These are phyloP conservation scores for Mycosarcoma mackinlayi DNA, from an alignment of 1,284 basidiomycete genomes.

Conservation along the genomic window DNA sequence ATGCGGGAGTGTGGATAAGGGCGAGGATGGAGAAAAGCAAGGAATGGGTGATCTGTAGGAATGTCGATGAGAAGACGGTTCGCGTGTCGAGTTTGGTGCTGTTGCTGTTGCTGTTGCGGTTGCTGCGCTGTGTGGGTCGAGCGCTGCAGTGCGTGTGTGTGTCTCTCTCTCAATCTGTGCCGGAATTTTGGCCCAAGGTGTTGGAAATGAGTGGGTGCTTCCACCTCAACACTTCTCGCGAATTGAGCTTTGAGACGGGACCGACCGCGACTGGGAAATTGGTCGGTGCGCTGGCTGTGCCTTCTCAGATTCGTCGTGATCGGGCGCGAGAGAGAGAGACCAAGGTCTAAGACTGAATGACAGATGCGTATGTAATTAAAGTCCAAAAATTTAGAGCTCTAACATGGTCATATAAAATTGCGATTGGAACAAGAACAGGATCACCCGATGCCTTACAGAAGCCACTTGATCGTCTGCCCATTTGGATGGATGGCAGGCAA, in stretches of 20 bases:
- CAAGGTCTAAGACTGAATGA: slow-evolving; percentile 1
- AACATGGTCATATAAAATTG: too few relatives aligned
- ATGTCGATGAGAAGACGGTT: slow-evolving; percentile 8
- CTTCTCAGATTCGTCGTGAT: slow-evolving; percentile 22
- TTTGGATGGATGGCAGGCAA: background rate
- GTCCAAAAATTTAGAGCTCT: background rate
- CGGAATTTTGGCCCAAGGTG: background rate
- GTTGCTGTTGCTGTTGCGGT: background rate
- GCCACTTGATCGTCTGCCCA: too few relatives aligned
- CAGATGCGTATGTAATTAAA: slow-evolving; percentile 15
- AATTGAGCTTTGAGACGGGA: slow-evolving; percentile 13
- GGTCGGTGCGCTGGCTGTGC: slow-evolving; percentile 40
- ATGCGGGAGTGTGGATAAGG: background rate
- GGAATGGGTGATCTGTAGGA: slow-evolving; percentile 3
- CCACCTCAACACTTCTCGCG: slow-evolving; percentile 40
- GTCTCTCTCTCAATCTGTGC: background rate
- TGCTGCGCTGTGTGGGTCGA: slow-evolving; percentile 7
- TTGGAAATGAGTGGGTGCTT: slow-evolving; percentile 19
- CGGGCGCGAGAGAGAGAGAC: too few relatives aligned
- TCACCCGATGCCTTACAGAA: too few relatives aligned
- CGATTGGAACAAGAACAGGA: too few relatives aligned
- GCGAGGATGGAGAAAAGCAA: too few relatives aligned
- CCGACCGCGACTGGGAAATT: slow-evolving; percentile 7
- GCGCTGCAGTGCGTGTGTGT: slow-evolving; percentile 10
- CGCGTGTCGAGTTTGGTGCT: slow-evolving; percentile 16